Evolutionary conservation across 139 green algal genomes (phyloP), one percentile per base, ranked within the genome.

Genomic region (Penium margaritaceum): DNA sequence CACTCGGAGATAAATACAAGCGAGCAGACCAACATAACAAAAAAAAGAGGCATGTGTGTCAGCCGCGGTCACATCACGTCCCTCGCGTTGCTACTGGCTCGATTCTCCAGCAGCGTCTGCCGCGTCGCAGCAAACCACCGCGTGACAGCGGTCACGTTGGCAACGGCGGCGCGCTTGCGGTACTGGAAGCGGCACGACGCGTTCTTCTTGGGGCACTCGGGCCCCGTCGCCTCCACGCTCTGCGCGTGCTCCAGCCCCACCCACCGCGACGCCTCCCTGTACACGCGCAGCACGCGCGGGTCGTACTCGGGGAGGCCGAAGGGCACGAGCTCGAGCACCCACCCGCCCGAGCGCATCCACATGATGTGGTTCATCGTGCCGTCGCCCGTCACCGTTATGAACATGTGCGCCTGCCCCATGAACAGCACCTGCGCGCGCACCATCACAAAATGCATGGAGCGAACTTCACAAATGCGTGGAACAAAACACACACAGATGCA

Each of bases 301-400:
- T 73, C 65, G 39, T 73, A 73, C 14, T 73, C 30, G 19, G 51
- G 38, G 19, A 73, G 34, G 38, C 65, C 65, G n/a, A 73, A 73
- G 4, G 65, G 65, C 5, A 73, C 65, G 1, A 73, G 41, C 54
- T 73, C 65, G 21, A 73, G 5, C 32, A 74, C 66, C 7, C 21
- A 14, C 27, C 34, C 36, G 51, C 66, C 66, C 30, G 51, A 39
- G 17, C 36, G 35, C 66, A 74, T 74, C 21, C 41, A 74, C 35
- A 74, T 74, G 21, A 74, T 24, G n/a, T 74, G 66, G 37, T 74
- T 74, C 66, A 74, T 74, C 21, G 66, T 74, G 51, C 66, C 66
- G 41, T 74, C 66, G 19, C 66, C 66, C 27, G 36, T 38, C 19
- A 63, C 36, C 14, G 39, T 74, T 14, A 74, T 63, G 1, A 74